Evolutionary conservation across 129 eudicot genomes (phyloP), one percentile per base, ranked within the genome.

Genomic region (Lactuca saligna): DNA sequence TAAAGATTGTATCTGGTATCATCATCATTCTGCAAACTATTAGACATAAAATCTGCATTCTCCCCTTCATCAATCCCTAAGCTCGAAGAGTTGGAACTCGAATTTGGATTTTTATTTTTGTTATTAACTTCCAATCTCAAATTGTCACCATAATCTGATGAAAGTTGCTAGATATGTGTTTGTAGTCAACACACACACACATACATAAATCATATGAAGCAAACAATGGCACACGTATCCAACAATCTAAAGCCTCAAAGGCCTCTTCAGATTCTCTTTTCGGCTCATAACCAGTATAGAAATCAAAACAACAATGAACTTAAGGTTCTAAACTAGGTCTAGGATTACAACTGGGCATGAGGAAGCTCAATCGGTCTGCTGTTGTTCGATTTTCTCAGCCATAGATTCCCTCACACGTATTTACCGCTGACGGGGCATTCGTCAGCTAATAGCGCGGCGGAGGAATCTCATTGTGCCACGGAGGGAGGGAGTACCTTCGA

Each of bases 351-450:
- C 68, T n/a, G 95, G 91, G 32, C 82, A 72, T 3, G 96, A 88
- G 76, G 84, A 88, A 0, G 90, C 95, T 97, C 98, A 93, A 69
- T 83, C 95, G 41, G 75, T 80, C 35, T 84, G 96, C 3, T 95
- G 78, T 55, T 89, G 91, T 63, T 92, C 98, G 35, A 92, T 77
- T 54, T 92, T 84, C 80, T 89, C 89, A 8, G 89, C 88, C 3
- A 95, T 95, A 16, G 88, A 57, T 32, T 84, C 96, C 4, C 96
- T 76, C 16, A 92, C 98, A 8, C 88, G 78, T 74, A 80, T 74
- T 38, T 96, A 88, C 51, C 87, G 91, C 78, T 89, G 92, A 4
- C 88, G 89, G 67, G 88, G 63, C 84, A 81, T 63, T 44, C 87
- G 65, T 1, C 91, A 84, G 75, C 86, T 91, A 46, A 87, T 79